These are phyloP conservation scores for Colletotrichum theobromicola DNA, from an alignment of 2,329 filamentous ascomycete genomes.

Conservation along the genomic window DNA sequence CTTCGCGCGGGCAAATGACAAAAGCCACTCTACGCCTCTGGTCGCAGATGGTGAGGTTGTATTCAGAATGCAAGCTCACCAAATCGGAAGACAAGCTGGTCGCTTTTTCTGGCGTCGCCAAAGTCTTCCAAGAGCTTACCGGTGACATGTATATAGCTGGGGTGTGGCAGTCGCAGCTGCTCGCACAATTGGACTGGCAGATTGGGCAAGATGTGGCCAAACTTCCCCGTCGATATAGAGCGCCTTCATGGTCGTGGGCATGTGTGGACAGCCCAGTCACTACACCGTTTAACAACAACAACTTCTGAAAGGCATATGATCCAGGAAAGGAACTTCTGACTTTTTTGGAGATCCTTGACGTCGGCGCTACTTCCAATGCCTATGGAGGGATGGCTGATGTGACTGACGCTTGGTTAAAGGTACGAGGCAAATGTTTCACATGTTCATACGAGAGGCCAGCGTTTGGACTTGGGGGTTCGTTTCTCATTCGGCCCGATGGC, in stretches of 20 bases:
- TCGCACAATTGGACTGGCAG: accelerated
- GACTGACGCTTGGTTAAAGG: background rate
- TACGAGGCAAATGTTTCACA: background rate
- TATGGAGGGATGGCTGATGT: background rate
- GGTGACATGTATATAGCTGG: background rate
- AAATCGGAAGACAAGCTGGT: background rate
- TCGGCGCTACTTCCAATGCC: background rate
- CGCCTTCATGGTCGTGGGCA: background rate
- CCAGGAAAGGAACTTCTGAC: too few species aligned
- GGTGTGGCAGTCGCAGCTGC: background rate
- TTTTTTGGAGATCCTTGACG: background rate
- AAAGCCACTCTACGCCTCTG: background rate
- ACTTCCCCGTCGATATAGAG: background rate
- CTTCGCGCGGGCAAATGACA: background rate
- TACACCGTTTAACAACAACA: accelerated
- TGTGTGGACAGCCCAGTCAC: background rate
- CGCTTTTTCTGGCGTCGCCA: background rate
- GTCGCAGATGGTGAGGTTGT: background rate
- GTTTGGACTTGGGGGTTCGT: accelerated
- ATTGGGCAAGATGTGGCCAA: too few species aligned
- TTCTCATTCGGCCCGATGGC: background rate
- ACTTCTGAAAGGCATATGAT: too few species aligned
- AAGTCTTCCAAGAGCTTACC: background rate
- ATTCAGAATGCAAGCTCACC: background rate
- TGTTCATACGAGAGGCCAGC: background rate